These are phyloP conservation scores for Colletotrichum shisoi DNA, from an alignment of 2,329 filamentous ascomycete species.

Conservation along the genomic window DNA sequence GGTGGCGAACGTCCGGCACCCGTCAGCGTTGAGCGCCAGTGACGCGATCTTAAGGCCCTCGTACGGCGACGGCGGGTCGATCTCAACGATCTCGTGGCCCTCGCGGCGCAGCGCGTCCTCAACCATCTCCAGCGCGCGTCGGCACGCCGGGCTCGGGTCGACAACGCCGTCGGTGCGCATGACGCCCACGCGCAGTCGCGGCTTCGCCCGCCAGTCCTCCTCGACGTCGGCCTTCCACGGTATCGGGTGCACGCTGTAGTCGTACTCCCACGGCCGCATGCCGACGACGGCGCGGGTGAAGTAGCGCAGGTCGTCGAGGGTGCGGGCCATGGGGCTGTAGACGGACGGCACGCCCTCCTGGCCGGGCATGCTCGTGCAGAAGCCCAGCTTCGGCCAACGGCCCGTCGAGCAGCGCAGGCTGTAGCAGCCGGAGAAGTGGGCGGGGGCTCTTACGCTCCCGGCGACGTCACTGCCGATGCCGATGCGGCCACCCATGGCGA, in stretches of 20 bases:
- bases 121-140: conserved; percentile 75
- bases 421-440: conserved; percentile 90
- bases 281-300: conserved; percentile 80
- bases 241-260: conserved; percentile 85
- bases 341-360: conserved; percentile 90
- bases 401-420: conserved; percentile 86
- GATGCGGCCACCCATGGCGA: conserved; percentile 84
- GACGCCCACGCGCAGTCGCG: conserved; percentile 75
- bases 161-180: conserved; percentile 83
- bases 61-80: conserved; percentile 73
- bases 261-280: conserved; percentile 89
- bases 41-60: conserved; percentile 79
- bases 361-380: conserved; percentile 87
- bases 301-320: conserved; percentile 81
- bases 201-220: conserved; percentile 66
- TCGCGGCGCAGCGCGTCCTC: conserved; percentile 72
- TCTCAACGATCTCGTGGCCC: conserved; percentile 77
- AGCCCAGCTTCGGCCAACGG: conserved; percentile 85
- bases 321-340: conserved; percentile 91
- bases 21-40: conserved; percentile 83
- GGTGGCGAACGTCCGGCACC: conserved; percentile 78
- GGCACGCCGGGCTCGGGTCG: conserved; percentile 84
- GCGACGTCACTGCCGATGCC: conserved; percentile 92
- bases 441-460: conserved; percentile 84
- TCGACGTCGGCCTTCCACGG: conserved; percentile 73